Percentiles rank a stretch among this genome's conserved stretches.
These are phyloP conservation scores for Termitomyces sp. DNA, from an alignment of 768 basidiomycete species.

Conservation along the genomic window DNA sequence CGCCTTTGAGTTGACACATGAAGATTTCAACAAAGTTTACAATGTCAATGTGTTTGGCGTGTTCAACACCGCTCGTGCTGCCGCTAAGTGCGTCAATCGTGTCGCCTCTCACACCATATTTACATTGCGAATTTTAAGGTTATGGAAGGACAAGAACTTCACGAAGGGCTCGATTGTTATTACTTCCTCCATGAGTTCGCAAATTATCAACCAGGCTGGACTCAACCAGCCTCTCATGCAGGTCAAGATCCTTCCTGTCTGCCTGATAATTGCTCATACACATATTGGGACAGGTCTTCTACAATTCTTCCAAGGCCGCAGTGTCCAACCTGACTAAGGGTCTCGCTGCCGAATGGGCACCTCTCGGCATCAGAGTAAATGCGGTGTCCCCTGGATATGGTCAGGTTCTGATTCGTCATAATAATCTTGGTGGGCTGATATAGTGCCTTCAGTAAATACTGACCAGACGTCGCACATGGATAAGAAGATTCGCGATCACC, in stretches of 20 bases:
- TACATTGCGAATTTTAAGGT: conserved; percentile 18
- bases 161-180: conserved; percentile 52
- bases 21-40: conserved; percentile 52
- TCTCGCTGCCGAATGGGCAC: conserved; percentile 60
- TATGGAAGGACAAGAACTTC: conserved; percentile 34
- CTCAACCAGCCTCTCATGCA: conserved; percentile 45
- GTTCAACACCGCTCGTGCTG: conserved; percentile 56
- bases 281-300: conserved; percentile 28
- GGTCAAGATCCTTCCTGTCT: conserved; percentile 19
- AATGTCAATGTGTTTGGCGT: conserved; percentile 61
- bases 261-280: too few relatives aligned
- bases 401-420: conserved; percentile 16
- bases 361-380: conserved; percentile 49
- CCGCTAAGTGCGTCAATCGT: conserved; percentile 36
- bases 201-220: conserved; percentile 50
- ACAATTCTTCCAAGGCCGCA: conserved; percentile 67
- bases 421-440: neutral
- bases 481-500: conserved; percentile 39
- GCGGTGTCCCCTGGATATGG: conserved; percentile 58
- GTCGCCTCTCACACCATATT: too few relatives aligned
- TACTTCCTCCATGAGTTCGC: conserved; percentile 61
- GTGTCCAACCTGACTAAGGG: conserved; percentile 51
- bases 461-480: conserved; percentile 55
- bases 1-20: conserved; percentile 45
- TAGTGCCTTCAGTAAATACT: conserved; percentile 37